Evolutionary conservation across 352 stramenopile species (phyloP).

Genomic region (Phytophthora gonapodyides): DNA sequence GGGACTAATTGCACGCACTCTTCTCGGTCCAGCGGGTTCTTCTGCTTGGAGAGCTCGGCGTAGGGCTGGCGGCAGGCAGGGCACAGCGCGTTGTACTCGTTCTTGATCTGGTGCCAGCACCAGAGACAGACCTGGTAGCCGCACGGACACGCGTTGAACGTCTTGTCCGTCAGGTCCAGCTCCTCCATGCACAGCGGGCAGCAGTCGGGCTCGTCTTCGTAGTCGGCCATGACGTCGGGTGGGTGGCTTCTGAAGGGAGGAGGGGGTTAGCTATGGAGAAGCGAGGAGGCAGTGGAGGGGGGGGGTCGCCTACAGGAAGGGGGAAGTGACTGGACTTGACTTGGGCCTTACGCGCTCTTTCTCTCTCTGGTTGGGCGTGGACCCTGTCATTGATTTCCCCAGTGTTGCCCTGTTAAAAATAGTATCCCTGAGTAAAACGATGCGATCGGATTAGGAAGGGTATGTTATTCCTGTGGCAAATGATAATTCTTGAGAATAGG

Average conservation of each 20-base stretch:
- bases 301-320: not conserved
- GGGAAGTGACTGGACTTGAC: not conserved
- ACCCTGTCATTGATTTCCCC: too few relatives aligned
- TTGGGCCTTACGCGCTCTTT: constrained; percentile 14
- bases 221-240: constrained; percentile 51
- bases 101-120: constrained; percentile 99
- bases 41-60: constrained; percentile 91
- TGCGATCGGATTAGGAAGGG: not conserved
- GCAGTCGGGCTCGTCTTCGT: constrained; percentile 86
- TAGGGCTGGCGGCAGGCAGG: constrained; percentile 98
- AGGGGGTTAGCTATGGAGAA: not conserved
- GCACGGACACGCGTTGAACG: constrained; percentile 99
- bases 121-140: constrained; percentile 99
- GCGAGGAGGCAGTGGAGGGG: not conserved
- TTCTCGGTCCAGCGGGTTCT: constrained; percentile 94
- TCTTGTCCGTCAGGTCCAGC: constrained; percentile 98
- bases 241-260: not conserved
- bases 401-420: too few relatives aligned
- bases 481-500: too few relatives aligned
- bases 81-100: constrained; percentile 98
- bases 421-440: not conserved
- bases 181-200: constrained; percentile 99
- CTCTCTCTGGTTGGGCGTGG: constrained; percentile 21
- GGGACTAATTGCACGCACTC: constrained; percentile 58
- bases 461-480: too few relatives aligned